Evolutionary conservation across 2,329 filamentous ascomycete genomes (phyloP).

Genomic region (Cladophialophora exuberans): DNA sequence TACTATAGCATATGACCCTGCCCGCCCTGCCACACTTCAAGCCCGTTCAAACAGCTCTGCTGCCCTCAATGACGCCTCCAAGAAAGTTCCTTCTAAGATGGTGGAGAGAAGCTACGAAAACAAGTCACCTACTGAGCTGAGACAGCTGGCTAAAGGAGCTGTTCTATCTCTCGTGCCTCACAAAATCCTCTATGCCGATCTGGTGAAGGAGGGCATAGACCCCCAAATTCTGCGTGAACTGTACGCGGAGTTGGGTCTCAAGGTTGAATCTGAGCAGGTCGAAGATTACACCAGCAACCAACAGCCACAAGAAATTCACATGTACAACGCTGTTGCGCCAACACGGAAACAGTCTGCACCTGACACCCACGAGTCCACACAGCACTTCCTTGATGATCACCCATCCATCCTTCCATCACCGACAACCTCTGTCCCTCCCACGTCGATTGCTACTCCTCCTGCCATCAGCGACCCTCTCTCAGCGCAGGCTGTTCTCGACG

Average conservation of each 20-base stretch:
- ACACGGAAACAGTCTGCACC: background rate
- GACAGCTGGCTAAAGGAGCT: conserved; percentile 63
- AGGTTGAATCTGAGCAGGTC: conserved; percentile 27
- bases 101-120: conserved; percentile 25
- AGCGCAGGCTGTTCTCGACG: conserved; percentile 6
- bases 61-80: background rate
- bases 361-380: background rate
- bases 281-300: background rate
- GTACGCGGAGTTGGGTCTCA: conserved; percentile 70
- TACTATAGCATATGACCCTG: conserved; percentile 25
- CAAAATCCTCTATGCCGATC: conserved; percentile 73
- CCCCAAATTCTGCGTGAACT: conserved; percentile 63
- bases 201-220: conserved; percentile 74
- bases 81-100: background rate
- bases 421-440: no score
- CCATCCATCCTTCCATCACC: no score
- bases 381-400: no score
- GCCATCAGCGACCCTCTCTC: background rate
- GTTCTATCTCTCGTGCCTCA: conserved; percentile 64
- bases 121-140: conserved; percentile 43
- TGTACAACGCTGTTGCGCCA: background rate
- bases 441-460: background rate
- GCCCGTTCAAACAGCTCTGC: conserved; percentile 12
- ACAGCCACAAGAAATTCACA: background rate
- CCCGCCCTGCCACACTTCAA: conserved; percentile 22